Evolutionary conservation across 2,329 filamentous ascomycete species (phyloP), one percentile per base, ranked within the genome.

Genomic region (Zopfia rhizophila): DNA sequence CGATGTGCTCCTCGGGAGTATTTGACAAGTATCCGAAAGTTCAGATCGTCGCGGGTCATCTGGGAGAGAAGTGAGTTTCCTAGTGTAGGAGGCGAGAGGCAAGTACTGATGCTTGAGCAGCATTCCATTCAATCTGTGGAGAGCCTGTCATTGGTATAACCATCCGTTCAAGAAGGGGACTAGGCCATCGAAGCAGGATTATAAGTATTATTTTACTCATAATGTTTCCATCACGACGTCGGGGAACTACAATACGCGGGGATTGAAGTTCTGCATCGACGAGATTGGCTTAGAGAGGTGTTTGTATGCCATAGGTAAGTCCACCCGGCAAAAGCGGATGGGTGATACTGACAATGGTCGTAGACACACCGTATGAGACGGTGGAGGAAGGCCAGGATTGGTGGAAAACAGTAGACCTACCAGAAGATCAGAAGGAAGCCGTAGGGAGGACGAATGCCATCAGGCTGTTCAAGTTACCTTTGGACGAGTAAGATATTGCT

Each of bases 211-310:
- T 60, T 75, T 73, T 48, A 70, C 47, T 3, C 66, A 73, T 43
- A 76, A 76, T 35, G 62, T 76, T 32, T 75, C 68, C 10, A 70
- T 76, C 39, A 75, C 72, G 0, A 76, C 74, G 0, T 75, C 70
- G 1, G 74, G 74, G 0, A 67, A 74, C 49, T 76, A 72, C 51
- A 72, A 70, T 10, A 75, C 72, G 1, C 47, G 61, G 6, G 73
- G 68, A 0, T 57, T 76, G 21, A 73, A 75, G 55, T 75, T 66
- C 31, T 75, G 73, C 31, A 69, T 76, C 24, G 58, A 71, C 11
- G 68, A 74, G 45, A 58, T 76, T 11, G 72, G 73, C 0, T 47
- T 65, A 1, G 68, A 74, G 3, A 53, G 73, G 13, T 76, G 74
- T 40, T 47, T 77, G 23, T 77, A 62, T 42, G 69, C 73, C 0